Conservation (phyloP, 768 basidiomycete species). For the Collybia mongolica region DNA sequence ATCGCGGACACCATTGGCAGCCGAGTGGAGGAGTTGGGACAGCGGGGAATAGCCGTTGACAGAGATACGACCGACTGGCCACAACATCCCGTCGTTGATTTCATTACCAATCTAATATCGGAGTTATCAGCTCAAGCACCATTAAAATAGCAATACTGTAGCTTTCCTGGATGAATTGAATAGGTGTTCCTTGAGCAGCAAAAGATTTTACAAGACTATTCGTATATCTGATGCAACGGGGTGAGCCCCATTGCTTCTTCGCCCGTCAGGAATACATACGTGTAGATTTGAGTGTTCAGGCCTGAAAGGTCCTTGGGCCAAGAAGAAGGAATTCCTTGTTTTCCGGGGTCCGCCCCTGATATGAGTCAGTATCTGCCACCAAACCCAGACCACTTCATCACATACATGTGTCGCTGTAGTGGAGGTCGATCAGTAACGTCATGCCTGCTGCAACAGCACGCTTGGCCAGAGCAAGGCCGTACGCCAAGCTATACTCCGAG, state of each 20-base stretch:
- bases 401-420: conserved; percentile 65
- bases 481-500: conserved; percentile 46
- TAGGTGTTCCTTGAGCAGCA: conserved; percentile 50
- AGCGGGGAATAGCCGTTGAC: conserved; percentile 48
- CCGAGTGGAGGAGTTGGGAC: conserved; percentile 62
- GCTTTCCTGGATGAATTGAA: conserved; percentile 48
- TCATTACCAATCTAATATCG: conserved; percentile 55
- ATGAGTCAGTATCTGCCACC: not conserved
- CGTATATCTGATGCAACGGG: conserved; percentile 41
- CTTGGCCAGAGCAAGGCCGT: conserved; percentile 54
- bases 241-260: not conserved
- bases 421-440: conserved; percentile 54
- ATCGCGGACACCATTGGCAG: conserved; percentile 50
- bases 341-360: conserved; percentile 63
- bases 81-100: conserved; percentile 63
- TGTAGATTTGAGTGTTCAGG: conserved; percentile 57
- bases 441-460: conserved; percentile 56
- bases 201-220: conserved; percentile 50
- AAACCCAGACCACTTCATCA: conserved; percentile 1
- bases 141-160: not conserved
- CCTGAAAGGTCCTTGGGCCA: conserved; percentile 53
- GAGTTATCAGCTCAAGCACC: not conserved
- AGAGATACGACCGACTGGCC: conserved; percentile 58
- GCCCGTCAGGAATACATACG: conserved; percentile 25
- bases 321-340: conserved; percentile 55